These are phyloP conservation scores for Suhomyces yuchorum DNA, from an alignment of 1,139 yeast species.

Conservation along the genomic window DNA sequence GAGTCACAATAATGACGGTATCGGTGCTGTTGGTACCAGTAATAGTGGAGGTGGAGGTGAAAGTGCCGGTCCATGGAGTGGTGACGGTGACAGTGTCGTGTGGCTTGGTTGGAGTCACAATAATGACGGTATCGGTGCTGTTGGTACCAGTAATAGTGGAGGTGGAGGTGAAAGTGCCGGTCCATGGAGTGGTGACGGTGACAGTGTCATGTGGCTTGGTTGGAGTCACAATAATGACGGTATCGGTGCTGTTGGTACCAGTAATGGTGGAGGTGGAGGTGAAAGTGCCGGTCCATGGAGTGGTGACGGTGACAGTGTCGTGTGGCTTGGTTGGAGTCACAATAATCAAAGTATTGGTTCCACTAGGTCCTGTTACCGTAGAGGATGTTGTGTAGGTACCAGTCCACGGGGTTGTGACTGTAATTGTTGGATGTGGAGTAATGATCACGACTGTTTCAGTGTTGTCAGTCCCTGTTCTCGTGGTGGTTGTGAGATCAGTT, in stretches of 20 bases:
- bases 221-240: constrained; percentile 23
- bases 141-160: background rate
- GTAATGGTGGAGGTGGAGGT: constrained; percentile 16
- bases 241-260: constrained; percentile 10
- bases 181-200: background rate
- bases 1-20: background rate
- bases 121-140: background rate
- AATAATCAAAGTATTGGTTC: constrained; percentile 17
- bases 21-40: background rate
- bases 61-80: background rate
- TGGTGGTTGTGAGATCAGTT: constrained; percentile 11
- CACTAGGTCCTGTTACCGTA: constrained; percentile 12
- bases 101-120: background rate
- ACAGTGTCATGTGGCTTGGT: background rate
- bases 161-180: background rate
- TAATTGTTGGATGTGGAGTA: constrained; percentile 20
- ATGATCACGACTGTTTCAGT: constrained; percentile 22
- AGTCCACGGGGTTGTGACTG: constrained; percentile 16
- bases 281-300: constrained; percentile 12
- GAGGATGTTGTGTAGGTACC: constrained; percentile 10
- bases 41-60: background rate
- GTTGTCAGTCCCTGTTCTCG: constrained; percentile 14
- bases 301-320: constrained; percentile 11
- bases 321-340: constrained; percentile 16
- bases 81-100: background rate